Evolutionary conservation across 2,329 filamentous ascomycete genomes (phyloP).

Genomic region (Aspergillus thermomutatus): DNA sequence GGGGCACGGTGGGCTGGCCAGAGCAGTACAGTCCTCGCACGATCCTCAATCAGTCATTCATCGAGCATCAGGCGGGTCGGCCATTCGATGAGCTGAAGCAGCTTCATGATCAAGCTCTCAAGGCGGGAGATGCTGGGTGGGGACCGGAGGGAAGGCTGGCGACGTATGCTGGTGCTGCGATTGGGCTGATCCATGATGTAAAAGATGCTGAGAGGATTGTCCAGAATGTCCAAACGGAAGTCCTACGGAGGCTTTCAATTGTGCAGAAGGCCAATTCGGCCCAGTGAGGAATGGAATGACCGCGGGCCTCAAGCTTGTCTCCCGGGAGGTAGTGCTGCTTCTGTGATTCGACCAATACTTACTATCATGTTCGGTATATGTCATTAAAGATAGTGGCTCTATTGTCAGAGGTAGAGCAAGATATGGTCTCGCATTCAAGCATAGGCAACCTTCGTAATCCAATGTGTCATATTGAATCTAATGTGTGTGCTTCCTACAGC

Average conservation of each 20-base stretch:
- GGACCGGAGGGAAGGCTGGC: constrained; percentile 48
- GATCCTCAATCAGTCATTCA: constrained; percentile 55
- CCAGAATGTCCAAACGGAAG: constrained; percentile 16
- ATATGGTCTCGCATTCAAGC: no score
- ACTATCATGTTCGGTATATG: no score
- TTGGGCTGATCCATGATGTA: constrained; percentile 46
- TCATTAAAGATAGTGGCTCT: no score
- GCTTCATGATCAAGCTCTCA: constrained; percentile 41
- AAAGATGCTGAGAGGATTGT: constrained; percentile 42
- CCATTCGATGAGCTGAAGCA: constrained; percentile 46
- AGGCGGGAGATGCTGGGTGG: constrained; percentile 46
- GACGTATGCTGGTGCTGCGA: constrained; percentile 49
- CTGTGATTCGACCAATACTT: no score
- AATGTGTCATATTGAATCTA: no score
- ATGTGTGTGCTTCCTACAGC: no score
- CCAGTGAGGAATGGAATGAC: neutral
- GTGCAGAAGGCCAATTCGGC: neutral
- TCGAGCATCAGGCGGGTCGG: constrained; percentile 41
- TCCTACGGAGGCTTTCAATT: neutral
- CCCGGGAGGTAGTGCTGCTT: no score
- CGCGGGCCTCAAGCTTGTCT: no score
- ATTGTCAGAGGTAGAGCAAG: no score
- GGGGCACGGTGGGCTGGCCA: constrained; percentile 60
- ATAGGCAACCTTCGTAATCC: no score
- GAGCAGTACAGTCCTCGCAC: constrained; percentile 56